A percentile compares a stretch with the other conserved stretches of the same genome.
These are phyloP conservation scores for Microsporum audouinii DNA, from an alignment of 2,329 filamentous ascomycete species.

Conservation along the genomic window DNA sequence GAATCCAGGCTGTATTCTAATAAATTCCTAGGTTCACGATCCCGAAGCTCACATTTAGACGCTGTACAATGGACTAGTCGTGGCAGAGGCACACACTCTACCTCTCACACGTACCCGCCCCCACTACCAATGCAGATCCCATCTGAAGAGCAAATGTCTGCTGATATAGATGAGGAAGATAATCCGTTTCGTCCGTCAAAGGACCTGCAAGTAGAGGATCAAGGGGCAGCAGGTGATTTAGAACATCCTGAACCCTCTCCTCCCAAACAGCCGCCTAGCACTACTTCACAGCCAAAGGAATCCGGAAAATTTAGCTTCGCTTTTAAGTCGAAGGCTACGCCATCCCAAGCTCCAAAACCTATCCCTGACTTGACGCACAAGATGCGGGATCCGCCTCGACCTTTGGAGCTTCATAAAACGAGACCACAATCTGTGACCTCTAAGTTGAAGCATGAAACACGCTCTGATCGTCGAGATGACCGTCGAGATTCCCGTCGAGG, in stretches of 20 bases:
- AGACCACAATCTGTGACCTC: slow-evolving; percentile 25
- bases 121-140: slow-evolving; percentile 20
- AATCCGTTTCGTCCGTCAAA: slow-evolving; percentile 54
- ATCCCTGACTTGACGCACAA: slow-evolving; percentile 40
- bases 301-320: slow-evolving; percentile 81
- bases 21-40: slow-evolving; percentile 36
- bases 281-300: slow-evolving; percentile 42
- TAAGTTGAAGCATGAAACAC: slow-evolving; percentile 31
- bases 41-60: slow-evolving; percentile 49
- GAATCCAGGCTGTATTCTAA: slow-evolving; percentile 39
- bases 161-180: slow-evolving; percentile 43
- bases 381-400: slow-evolving; percentile 34
- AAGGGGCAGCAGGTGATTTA: slow-evolving; percentile 38
- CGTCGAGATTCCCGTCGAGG: slow-evolving; percentile 27
- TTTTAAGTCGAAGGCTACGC: slow-evolving; percentile 65
- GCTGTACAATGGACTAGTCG: slow-evolving; percentile 60
- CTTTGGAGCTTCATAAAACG: slow-evolving; percentile 28
- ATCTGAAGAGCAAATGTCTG: slow-evolving; percentile 25
- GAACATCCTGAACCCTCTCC: slow-evolving; percentile 32
- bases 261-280: slow-evolving; percentile 42
- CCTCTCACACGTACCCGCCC: slow-evolving; percentile 26
- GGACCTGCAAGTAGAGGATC: slow-evolving; percentile 55
- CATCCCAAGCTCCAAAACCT: slow-evolving; percentile 42
- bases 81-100: slow-evolving; percentile 37
- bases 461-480: slow-evolving; percentile 35